These are phyloP conservation scores for Filobasidium wieringae DNA, from an alignment of 768 basidiomycete genomes.

Conservation along the genomic window DNA sequence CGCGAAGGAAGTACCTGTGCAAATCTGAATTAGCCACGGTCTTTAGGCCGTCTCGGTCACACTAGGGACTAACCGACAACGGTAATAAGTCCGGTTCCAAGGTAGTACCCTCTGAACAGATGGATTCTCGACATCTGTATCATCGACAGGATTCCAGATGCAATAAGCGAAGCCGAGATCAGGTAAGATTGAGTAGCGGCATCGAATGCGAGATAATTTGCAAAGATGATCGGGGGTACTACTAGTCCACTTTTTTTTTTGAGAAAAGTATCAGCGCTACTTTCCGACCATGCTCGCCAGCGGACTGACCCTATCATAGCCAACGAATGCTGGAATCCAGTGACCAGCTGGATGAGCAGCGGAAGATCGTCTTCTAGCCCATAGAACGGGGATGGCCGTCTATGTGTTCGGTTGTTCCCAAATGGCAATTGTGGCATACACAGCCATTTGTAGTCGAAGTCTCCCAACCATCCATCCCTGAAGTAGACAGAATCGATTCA, in stretches of 20 bases:
- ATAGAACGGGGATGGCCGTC: conserved; percentile 57
- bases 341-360: conserved; percentile 57
- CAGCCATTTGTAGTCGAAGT: conserved; percentile 64
- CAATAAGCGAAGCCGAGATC: conserved; percentile 68
- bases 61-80: conserved; percentile 49
- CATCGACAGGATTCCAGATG: conserved; percentile 43
- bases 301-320: conserved; percentile 81
- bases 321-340: conserved; percentile 55
- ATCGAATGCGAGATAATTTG: conserved; percentile 53
- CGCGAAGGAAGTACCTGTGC: conserved; percentile 33
- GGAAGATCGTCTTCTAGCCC: conserved; percentile 61
- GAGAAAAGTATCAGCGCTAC: neutral
- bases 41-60: neutral
- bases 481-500: neutral
- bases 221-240: conserved; percentile 71
- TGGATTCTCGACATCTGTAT: conserved; percentile 65
- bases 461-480: conserved; percentile 64
- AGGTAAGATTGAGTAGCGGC: conserved; percentile 55
- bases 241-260: conserved; percentile 47
- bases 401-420: conserved; percentile 32
- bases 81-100: conserved; percentile 68
- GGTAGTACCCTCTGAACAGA: conserved; percentile 51
- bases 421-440: conserved; percentile 61
- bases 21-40: neutral
- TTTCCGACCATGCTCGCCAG: too few relatives aligned